phyloP scores from a whole-genome alignment of 1,284 basidiomycete genomes.

The Porodaedalea pini region DNA sequence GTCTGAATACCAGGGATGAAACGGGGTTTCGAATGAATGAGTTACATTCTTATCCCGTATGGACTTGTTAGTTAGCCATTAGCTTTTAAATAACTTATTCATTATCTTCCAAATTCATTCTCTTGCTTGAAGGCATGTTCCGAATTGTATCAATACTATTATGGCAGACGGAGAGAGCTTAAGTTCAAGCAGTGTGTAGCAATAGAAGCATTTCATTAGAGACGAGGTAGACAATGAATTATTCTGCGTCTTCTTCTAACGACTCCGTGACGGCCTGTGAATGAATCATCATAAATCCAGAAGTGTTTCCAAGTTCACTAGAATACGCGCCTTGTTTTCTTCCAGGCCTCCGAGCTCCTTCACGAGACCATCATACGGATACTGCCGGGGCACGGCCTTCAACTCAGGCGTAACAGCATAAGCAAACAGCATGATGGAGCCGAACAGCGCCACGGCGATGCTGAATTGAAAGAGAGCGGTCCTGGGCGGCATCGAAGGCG shows the following conservation, averaged over 20 bases:
- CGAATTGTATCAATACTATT: too few species aligned
- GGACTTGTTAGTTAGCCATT: background rate
- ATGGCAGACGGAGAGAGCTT: background rate
- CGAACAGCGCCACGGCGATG: conserved; percentile 57
- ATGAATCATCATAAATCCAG: conserved; percentile 3
- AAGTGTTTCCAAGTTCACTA: background rate
- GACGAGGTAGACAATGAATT: background rate
- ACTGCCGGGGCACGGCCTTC: conserved; percentile 63
- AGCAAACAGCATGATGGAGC: conserved; percentile 52
- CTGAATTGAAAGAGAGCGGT: conserved; percentile 62
- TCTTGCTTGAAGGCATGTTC: background rate
- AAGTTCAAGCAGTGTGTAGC: background rate
- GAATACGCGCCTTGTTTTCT: conserved; percentile 61
- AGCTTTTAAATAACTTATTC: conserved; percentile 14
- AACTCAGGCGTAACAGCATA: conserved; percentile 56
- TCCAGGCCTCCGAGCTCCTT: conserved; percentile 71
- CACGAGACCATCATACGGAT: conserved; percentile 69
- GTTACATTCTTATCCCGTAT: background rate
- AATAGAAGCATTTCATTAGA: background rate
- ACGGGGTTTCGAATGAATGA: background rate
- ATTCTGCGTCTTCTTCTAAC: conserved; percentile 27
- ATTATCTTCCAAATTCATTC: background rate
- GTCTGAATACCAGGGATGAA: conserved; percentile 14
- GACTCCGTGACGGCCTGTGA: conserved; percentile 33
- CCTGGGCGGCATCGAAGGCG: conserved; percentile 52